Base-by-base conservation (phyloP, 2,329 filamentous ascomycete genomes). In the Xylaria sp. region DNA sequence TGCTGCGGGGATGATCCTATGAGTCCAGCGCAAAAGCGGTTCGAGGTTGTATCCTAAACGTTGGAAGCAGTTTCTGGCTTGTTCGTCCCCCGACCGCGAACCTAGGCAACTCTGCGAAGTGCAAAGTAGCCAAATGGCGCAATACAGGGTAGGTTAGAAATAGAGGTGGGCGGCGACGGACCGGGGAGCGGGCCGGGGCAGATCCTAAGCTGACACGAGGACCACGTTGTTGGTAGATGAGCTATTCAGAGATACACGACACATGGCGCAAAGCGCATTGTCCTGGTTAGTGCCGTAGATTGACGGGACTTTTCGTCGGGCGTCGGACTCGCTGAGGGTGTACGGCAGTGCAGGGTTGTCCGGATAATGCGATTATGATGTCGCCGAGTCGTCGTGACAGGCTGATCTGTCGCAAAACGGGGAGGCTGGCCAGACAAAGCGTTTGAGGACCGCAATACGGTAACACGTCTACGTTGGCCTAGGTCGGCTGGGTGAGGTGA, bases 261-360 rank as follows among this genome's bases (percentile, higher is more conserved):
- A 60, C 65, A 69, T 67, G 63, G 65, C 67, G 65, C 65, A 65
- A 57, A 60, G 47, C 56, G 51, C 60, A 58, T 63, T 43, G 40
- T 61, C 21, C 4, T 57, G 25, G 40, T 49, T 17, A 33, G 19
- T 38, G 60, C 53, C 37, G 56, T 37, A 19, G 52, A 54, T 53
- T 28, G 62, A 38, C 40, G 19, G 53, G 19, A 46, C n/a, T 51
- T 50, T 42, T 54, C 47, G 61, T 57, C 52, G 51, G 46, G 35
- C 31, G 61, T 57, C 52, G 46, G 46, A 42, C 38, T 42, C 33
- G 61, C 7, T 33, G 46, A 46, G 14, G 28, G 43, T 28, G 40
- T 43, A 52, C 21, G 57, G 31, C 46, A 38, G 43, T 25, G 37
- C 35, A 52, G 43, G n/a, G 43, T 42, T 15, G 25, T 40, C 37